Evolutionary conservation across 2,329 filamentous ascomycete genomes (phyloP).

Genomic region (Ophiognomonia clavigignenti-juglandacearum): DNA sequence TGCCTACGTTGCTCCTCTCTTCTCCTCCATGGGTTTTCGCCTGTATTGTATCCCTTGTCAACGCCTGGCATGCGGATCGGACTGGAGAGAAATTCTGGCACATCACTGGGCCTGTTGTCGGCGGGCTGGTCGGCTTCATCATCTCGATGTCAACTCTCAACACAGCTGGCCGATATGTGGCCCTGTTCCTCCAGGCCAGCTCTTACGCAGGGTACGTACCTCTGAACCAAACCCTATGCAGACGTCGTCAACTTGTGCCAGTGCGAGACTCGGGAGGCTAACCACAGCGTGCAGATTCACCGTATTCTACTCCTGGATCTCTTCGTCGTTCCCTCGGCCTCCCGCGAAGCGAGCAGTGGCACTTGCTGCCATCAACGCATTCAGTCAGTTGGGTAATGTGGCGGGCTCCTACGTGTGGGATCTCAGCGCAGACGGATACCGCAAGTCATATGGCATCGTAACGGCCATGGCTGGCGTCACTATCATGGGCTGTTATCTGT

Average conservation of each 20-base stretch:
- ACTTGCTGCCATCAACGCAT: slow-evolving; percentile 56
- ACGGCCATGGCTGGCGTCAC: slow-evolving; percentile 60
- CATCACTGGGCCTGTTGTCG: slow-evolving; percentile 46
- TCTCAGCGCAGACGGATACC: slow-evolving; percentile 53
- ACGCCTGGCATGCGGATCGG: slow-evolving; percentile 52
- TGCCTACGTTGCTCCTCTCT: slow-evolving; percentile 50
- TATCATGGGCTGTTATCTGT: slow-evolving; percentile 44
- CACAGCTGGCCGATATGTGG: slow-evolving; percentile 52
- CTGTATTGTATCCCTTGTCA: slow-evolving; percentile 49
- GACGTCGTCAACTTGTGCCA: too few species aligned
- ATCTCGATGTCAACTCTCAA: slow-evolving; percentile 56
- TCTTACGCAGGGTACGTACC: slow-evolving; percentile 45
- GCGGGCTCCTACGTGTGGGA: slow-evolving; percentile 61
- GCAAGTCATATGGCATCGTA: slow-evolving; percentile 61
- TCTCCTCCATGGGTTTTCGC: slow-evolving; percentile 56
- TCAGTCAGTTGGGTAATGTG: slow-evolving; percentile 53
- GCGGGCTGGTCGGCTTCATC: slow-evolving; percentile 53
- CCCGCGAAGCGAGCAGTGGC: slow-evolving; percentile 58
- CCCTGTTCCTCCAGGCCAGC: slow-evolving; percentile 54
- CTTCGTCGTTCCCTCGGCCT: slow-evolving; percentile 51
- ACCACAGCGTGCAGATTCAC: slow-evolving; percentile 34
- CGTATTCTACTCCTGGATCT: slow-evolving; percentile 56
- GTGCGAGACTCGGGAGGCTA: too few species aligned
- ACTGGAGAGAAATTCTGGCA: slow-evolving; percentile 57
- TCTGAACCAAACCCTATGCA: too few species aligned